Base-by-base conservation (phyloP, 2,329 filamentous ascomycete species). In the Aspergillus aculeatinus region DNA sequence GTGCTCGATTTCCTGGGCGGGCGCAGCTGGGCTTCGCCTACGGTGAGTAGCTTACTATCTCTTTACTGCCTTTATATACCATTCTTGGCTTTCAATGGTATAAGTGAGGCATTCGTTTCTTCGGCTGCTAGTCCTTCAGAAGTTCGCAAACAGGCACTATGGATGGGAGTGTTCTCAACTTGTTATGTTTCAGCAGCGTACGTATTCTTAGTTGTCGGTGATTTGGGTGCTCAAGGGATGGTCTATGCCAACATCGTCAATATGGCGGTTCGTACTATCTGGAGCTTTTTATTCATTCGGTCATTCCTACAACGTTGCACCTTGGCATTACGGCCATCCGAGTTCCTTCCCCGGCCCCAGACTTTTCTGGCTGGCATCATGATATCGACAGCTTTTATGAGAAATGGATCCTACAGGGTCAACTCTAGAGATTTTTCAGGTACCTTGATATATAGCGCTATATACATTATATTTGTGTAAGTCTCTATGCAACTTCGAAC, bases 1-100 rank as follows among this genome's bases (percentile, higher is more conserved):
- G 82, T 94, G 0, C 84, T 98, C 0, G 82, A 84, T 21, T 77
- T 96, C 5, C 80, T 98, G 1, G 91, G 93, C 0, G 93, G 94
- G 1, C 80, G 82, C 0, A 85, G 83, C 59, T 99, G 95, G 95
- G 82, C 86, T 0, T 82, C 81, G 3, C 87, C 89, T 0, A 89
- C 89, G 48, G 91, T 93, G 0, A 88, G 88, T 5, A 76, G 83
- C 9, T 88, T 95, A 3, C 82, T 99, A 6, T 87, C 88, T 0
- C 84, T 83, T 0, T 99, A 97, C 76, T 93, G 91, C 78, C 92
- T 92, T 75, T 98, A 96, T 78, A 91, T 99, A 60, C 95, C 95
- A 0, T 87, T 98, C 27, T 83, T 98, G 4, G 95, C 94, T 3
- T 79, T 96, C 68, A 99, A 99, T 71, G 95, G 95, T 55, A 86